A percentile compares a stretch with the other conserved stretches of the same genome.
These are phyloP conservation scores for Entrophospora sp. DNA, from an alignment of 192 early-diverging fungal genomes.

Conservation along the genomic window DNA sequence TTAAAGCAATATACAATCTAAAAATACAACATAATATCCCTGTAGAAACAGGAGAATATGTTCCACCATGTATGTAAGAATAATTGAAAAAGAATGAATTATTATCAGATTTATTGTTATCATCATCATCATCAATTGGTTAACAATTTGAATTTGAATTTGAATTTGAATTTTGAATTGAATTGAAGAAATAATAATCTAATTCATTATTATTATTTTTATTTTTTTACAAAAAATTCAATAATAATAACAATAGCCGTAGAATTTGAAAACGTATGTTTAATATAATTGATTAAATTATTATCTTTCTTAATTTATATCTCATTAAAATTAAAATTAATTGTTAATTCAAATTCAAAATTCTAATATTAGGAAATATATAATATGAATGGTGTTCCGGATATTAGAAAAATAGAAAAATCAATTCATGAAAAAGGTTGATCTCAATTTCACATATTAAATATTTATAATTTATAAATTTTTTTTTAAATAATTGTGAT, in stretches of 20 bases:
- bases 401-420: conserved; percentile 38
- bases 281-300: neutral
- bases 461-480: neutral
- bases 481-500: neutral
- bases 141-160: too few species aligned
- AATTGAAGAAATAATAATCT: neutral
- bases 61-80: conserved; percentile 57
- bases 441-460: neutral
- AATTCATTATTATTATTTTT: neutral
- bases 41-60: conserved; percentile 75
- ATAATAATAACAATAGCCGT: conserved; percentile 27
- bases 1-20: conserved; percentile 80
- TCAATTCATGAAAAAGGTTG: conserved; percentile 40
- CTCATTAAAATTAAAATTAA: too few species aligned
- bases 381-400: conserved; percentile 34
- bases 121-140: too few species aligned
- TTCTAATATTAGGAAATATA: conserved; percentile 29
- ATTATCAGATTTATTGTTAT: too few species aligned
- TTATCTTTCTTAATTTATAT: neutral
- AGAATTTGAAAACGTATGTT: conserved; percentile 47
- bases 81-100: neutral
- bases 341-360: too few species aligned
- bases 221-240: neutral
- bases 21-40: conserved; percentile 73
- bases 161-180: too few species aligned